These are phyloP conservation scores for Colletotrichum caudatum DNA, from an alignment of 2,329 filamentous ascomycete species.

Conservation along the genomic window DNA sequence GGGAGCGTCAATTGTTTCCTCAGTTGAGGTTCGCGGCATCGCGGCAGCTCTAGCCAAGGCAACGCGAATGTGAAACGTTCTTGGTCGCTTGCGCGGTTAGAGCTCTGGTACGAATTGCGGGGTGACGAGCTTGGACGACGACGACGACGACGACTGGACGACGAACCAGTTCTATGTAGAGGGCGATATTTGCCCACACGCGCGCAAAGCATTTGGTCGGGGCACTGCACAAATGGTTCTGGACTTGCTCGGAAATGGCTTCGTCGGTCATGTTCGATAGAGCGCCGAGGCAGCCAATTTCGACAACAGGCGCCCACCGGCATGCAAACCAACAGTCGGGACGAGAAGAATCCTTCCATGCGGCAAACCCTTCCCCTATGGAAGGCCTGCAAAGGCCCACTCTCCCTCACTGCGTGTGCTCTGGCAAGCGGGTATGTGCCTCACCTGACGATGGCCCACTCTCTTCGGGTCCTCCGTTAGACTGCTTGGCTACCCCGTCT, in stretches of 20 bases:
- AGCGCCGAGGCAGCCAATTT: conserved; percentile 6
- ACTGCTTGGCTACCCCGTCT: conserved; percentile 15
- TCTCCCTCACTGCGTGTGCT: neutral
- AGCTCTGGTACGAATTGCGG: conserved; percentile 5
- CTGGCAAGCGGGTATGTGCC: conserved; percentile 6
- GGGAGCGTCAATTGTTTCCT: conserved; percentile 10
- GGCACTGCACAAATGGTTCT: neutral
- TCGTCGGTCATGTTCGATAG: conserved; percentile 2
- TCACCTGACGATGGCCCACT: conserved; percentile 12
- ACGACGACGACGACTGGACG: neutral
- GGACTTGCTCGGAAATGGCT: neutral
- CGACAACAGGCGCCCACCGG: conserved; percentile 11
- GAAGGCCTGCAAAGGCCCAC: neutral
- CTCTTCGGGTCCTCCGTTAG: neutral
- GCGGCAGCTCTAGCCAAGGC: conserved; percentile 1
- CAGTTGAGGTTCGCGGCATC: neutral
- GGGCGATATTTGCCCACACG: neutral
- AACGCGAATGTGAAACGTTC: conserved; percentile 3
- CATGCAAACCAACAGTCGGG: conserved; percentile 24
- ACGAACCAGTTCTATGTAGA: neutral
- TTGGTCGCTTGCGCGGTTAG: conserved; percentile 12
- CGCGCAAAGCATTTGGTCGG: neutral
- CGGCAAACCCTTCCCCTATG: neutral
- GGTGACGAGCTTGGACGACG: neutral
- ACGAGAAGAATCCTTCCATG: conserved; percentile 1